These are phyloP conservation scores for Rhododendron simsii DNA, from an alignment of 148 eudicot genomes.

Conservation along the genomic window DNA sequence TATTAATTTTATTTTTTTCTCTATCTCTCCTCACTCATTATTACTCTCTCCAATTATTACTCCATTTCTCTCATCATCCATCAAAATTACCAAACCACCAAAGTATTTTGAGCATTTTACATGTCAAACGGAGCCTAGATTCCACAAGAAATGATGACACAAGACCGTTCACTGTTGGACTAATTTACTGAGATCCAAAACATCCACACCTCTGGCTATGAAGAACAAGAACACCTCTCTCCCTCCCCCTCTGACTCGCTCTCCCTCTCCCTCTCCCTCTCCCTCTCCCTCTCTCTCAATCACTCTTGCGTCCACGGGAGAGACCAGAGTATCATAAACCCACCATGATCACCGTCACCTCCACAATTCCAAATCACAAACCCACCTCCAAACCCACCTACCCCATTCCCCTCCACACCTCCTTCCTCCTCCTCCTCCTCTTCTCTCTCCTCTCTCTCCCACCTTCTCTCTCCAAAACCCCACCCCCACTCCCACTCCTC, in stretches of 20 bases:
- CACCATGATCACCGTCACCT: neutral
- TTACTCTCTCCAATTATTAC: no score
- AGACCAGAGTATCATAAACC: neutral
- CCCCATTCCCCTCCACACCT: constrained; percentile 13
- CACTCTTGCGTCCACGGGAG: neutral
- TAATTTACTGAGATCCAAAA: neutral
- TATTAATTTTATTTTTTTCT: no score
- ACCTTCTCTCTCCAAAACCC: neutral
- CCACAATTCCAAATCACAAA: neutral
- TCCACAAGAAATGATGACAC: no score
- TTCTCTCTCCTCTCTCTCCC: neutral
- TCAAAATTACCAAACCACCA: no score
- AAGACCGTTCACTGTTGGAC: neutral
- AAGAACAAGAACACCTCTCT: neutral
- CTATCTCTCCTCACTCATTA: no score
- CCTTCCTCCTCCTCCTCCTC: neutral
- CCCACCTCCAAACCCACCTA: neutral
- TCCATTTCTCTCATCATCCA: no score
- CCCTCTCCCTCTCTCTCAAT: neutral
- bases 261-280: neutral
- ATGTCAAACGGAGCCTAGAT: no score
- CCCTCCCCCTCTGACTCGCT: neutral
- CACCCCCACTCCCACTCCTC: constrained; percentile 63
- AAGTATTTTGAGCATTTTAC: no score
- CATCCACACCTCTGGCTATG: neutral